Evolutionary conservation across 495 filamentous ascomycete genomes (phyloP).

Genomic region (Glarea lozoyensis): DNA sequence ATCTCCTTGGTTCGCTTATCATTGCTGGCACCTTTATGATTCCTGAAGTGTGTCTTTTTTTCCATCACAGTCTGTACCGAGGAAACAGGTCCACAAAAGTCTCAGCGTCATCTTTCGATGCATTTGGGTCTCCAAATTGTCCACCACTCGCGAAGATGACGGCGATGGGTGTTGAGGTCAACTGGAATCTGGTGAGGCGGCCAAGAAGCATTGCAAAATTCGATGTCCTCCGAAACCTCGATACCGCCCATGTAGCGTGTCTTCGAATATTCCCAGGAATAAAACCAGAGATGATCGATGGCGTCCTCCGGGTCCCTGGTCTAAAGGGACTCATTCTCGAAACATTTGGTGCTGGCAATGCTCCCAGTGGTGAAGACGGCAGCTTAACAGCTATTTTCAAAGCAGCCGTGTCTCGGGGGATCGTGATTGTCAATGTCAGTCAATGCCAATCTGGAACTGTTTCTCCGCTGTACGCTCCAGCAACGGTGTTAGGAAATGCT

Average conservation of each 20-base stretch:
- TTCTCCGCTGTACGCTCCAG: slow-evolving; percentile 82
- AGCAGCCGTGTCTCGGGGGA: slow-evolving; percentile 67
- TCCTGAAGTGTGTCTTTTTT: slow-evolving; percentile 93
- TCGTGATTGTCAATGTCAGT: slow-evolving; percentile 87
- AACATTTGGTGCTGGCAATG: slow-evolving; percentile 94
- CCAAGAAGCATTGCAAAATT: slow-evolving; percentile 68
- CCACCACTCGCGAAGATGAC: slow-evolving; percentile 72
- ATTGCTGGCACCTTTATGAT: slow-evolving; percentile 95
- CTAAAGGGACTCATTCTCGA: slow-evolving; percentile 82
- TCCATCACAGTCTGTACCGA: slow-evolving; percentile 86
- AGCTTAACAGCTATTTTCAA: slow-evolving; percentile 74
- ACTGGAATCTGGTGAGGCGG: slow-evolving; percentile 73
- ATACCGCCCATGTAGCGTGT: slow-evolving; percentile 86
- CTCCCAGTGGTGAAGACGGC: slow-evolving; percentile 75
- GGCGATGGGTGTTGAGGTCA: slow-evolving; percentile 70
- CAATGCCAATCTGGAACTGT: slow-evolving; percentile 88
- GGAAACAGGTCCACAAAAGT: slow-evolving; percentile 88
- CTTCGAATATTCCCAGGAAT: slow-evolving; percentile 94
- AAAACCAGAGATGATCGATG: slow-evolving; percentile 88
- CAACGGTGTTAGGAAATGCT: slow-evolving; percentile 75
- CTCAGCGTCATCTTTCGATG: slow-evolving; percentile 76
- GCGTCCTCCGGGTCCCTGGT: slow-evolving; percentile 68
- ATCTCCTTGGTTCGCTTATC: slow-evolving; percentile 83
- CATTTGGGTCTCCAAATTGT: slow-evolving; percentile 81
- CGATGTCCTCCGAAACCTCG: slow-evolving; percentile 64